These are phyloP conservation scores for Lentinula guzmanii DNA, from an alignment of 768 basidiomycete genomes.

Conservation along the genomic window DNA sequence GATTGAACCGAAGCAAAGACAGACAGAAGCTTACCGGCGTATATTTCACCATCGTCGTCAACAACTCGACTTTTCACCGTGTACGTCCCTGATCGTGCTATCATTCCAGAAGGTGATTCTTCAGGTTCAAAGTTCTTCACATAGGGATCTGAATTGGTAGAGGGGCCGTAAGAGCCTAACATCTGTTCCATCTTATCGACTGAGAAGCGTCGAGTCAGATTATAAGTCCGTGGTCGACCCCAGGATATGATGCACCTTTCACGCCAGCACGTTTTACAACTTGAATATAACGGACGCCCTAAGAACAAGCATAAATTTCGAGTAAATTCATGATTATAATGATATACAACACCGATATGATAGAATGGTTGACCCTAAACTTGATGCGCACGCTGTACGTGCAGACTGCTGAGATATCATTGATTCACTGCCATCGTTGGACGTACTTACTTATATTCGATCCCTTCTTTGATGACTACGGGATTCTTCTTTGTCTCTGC, in stretches of 20 bases:
- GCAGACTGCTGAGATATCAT: not conserved
- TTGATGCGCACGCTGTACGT: slow-evolving; percentile 62
- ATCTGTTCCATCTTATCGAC: slow-evolving; percentile 93
- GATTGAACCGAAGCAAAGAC: not conserved
- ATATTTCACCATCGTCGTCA: slow-evolving; percentile 82
- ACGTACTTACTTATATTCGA: slow-evolving; percentile 88
- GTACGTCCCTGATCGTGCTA: slow-evolving; percentile 81
- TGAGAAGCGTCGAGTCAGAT: slow-evolving; percentile 20
- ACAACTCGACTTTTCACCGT: slow-evolving; percentile 73
- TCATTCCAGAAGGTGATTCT: slow-evolving; percentile 62
- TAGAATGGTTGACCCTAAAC: slow-evolving; percentile 86
- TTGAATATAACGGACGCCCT: slow-evolving; percentile 86
- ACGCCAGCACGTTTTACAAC: slow-evolving; percentile 77
- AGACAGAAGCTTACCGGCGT: slow-evolving; percentile 51
- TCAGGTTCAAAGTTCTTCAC: slow-evolving; percentile 61
- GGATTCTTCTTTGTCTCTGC: slow-evolving; percentile 69
- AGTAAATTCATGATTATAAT: not conserved
- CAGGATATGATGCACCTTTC: slow-evolving; percentile 43
- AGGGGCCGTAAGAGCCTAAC: slow-evolving; percentile 90
- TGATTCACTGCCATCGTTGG: not conserved
- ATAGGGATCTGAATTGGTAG: slow-evolving; percentile 57
- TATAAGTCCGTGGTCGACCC: not conserved
- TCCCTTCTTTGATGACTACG: slow-evolving; percentile 73
- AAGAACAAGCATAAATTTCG: not conserved
- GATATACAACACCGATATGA: slow-evolving; percentile 59